Evolutionary conservation across 139 green algal genomes (phyloP), one percentile per base, ranked within the genome.

Genomic region (Spirogloea muscicola): DNA sequence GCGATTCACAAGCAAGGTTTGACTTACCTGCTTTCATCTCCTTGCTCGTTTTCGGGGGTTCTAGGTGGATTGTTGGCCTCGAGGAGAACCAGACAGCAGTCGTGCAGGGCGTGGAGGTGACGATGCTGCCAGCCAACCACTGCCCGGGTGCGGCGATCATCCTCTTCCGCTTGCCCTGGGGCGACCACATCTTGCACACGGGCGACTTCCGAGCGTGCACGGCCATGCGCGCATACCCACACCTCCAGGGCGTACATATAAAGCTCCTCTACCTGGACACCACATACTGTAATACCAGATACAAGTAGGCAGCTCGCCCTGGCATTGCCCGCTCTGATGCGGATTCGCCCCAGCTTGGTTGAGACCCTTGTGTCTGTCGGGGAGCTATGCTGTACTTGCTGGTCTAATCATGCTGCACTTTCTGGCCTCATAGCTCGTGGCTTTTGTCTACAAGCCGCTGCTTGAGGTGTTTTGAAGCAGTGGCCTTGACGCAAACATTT

Each of bases 71-170:
- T n/a, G n/a, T n/a, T n/a, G n/a, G n/a, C n/a, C n/a, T n/a, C n/a
- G n/a, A n/a, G n/a, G n/a, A n/a, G n/a, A n/a, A n/a, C n/a, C n/a
- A n/a, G n/a, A n/a, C n/a, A n/a, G n/a, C n/a, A n/a, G n/a, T n/a
- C n/a, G n/a, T n/a, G n/a, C n/a, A n/a, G 10, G 59, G 75, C 10
- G 76, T 82, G 76, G 34, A 84, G n/a, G 77, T 84, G 7, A 84
- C 77, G 2, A 36, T 84, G 27, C 3, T 84, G 0, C 46, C 79
- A 9, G 77, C 77, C 48, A 84, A 84, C 51, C 77, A 84, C 42
- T 84, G 77, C 51, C 77, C 77, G 16, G 77, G 77, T n/a, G 81
- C 77, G 9, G 75, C 58, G 4, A 57, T 84, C 49, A 82, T 82
- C 21, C 40, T 82, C 48, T 86, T 82, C 39, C 49, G 49, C 37